Percentiles rank a stretch among this genome's conserved stretches.
phyloP scores from a whole-genome alignment of 2,329 filamentous ascomycete species.

The Cercospora berteroae region DNA sequence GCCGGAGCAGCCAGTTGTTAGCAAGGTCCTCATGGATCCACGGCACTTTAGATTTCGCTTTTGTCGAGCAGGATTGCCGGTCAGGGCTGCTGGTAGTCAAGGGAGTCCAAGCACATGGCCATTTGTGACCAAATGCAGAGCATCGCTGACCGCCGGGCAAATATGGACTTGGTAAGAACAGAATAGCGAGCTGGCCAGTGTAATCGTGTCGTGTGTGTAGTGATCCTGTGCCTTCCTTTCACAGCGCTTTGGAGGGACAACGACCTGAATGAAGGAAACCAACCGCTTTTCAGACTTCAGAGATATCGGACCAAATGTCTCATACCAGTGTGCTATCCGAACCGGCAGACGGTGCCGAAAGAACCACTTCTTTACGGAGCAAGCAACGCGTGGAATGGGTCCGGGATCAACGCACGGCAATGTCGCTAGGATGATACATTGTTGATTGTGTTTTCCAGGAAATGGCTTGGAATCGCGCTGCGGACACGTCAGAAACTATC shows the following conservation, averaged over 20 bases:
- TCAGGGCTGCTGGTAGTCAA: neutral
- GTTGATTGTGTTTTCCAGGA: neutral
- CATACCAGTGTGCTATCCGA: neutral
- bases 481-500: neutral
- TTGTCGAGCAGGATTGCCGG: neutral
- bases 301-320: neutral
- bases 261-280: neutral
- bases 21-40: neutral
- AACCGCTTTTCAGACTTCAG: neutral
- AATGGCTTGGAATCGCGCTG: neutral
- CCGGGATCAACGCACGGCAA: neutral
- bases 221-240: neutral
- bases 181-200: neutral
- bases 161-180: neutral
- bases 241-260: neutral
- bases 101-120: neutral
- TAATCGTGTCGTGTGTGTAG: neutral
- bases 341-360: slow-evolving; percentile 1
- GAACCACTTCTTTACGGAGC: slow-evolving; percentile 8
- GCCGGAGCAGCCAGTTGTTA: neutral
- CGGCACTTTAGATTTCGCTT: neutral
- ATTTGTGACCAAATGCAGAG: neutral
- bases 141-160: neutral
- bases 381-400: neutral
- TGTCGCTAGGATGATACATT: neutral